phyloP scores from a whole-genome alignment of 495 filamentous ascomycete species.

The Cladorrhinum samala region DNA sequence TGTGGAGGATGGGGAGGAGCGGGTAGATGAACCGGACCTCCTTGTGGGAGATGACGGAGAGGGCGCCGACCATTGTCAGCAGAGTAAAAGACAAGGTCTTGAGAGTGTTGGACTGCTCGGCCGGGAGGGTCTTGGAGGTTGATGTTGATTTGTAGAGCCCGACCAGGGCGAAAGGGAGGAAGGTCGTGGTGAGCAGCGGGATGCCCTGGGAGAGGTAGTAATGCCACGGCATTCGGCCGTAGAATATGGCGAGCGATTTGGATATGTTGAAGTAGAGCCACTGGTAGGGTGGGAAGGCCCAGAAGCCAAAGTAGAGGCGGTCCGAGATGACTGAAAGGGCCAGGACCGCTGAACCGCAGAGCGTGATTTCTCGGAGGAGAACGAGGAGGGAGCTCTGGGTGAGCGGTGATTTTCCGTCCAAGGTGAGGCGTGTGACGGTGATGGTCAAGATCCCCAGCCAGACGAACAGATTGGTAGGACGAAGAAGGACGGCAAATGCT shows the following conservation, averaged over 20 bases:
- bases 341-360: slow-evolving; percentile 64
- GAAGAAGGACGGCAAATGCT: slow-evolving; percentile 76
- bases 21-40: slow-evolving; percentile 98
- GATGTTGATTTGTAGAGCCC: slow-evolving; percentile 53
- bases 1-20: slow-evolving; percentile 76
- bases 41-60: slow-evolving; percentile 87
- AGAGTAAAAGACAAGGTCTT: slow-evolving; percentile 57
- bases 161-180: slow-evolving; percentile 64
- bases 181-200: slow-evolving; percentile 79
- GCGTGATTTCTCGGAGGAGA: slow-evolving; percentile 52
- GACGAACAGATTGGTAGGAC: slow-evolving; percentile 84
- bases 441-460: slow-evolving; percentile 58
- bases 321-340: slow-evolving; percentile 62
- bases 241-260: slow-evolving; percentile 81
- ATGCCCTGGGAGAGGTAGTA: slow-evolving; percentile 91
- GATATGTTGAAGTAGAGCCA: slow-evolving; percentile 92
- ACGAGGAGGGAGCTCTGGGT: slow-evolving; percentile 41
- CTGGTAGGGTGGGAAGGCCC: slow-evolving; percentile 83
- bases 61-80: slow-evolving; percentile 51
- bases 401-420: slow-evolving; percentile 34
- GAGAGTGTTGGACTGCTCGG: slow-evolving; percentile 36
- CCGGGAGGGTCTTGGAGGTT: slow-evolving; percentile 25
- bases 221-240: slow-evolving; percentile 85
- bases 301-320: slow-evolving; percentile 73
- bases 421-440: slow-evolving; percentile 35